phyloP scores from a whole-genome alignment of 208 protist species.

The Wallacemonas sp. region DNA sequence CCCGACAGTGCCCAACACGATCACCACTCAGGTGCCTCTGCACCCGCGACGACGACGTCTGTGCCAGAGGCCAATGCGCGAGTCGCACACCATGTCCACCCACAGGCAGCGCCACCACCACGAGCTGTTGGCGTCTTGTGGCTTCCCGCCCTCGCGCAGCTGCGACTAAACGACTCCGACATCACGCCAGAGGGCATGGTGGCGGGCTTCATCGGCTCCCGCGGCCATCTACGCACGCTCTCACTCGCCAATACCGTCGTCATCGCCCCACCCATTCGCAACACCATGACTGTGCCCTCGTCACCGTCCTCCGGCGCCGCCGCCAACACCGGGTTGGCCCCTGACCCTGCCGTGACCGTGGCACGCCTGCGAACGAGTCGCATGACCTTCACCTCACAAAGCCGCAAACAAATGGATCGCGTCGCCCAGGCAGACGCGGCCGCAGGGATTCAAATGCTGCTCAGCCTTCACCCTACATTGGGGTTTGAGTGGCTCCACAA shows the following conservation, averaged over 20 bases:
- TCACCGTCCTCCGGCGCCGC: too few species aligned
- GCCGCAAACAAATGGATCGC: too few species aligned
- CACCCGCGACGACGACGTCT: too few species aligned
- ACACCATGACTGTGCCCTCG: too few species aligned
- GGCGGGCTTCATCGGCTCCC: background rate
- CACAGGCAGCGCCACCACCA: background rate
- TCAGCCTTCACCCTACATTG: background rate
- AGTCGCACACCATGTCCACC: background rate
- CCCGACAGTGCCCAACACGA: too few species aligned
- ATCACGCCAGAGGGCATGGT: constrained; percentile 6
- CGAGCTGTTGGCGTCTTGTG: constrained; percentile 1
- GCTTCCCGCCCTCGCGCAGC: background rate
- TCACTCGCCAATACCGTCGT: background rate
- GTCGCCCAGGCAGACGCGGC: background rate
- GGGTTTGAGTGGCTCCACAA: background rate
- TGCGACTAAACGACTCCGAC: background rate
- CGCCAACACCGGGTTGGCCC: too few species aligned
- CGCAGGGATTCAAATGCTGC: background rate
- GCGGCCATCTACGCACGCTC: background rate
- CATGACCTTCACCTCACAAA: too few species aligned
- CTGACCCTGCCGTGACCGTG: too few species aligned
- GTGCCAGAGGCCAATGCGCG: background rate
- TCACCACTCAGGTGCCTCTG: too few species aligned
- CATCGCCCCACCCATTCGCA: background rate
- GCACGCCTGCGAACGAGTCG: too few species aligned